phyloP scores from a whole-genome alignment of 2,329 filamentous ascomycete genomes.

The Emergomyces pasteurianus region DNA sequence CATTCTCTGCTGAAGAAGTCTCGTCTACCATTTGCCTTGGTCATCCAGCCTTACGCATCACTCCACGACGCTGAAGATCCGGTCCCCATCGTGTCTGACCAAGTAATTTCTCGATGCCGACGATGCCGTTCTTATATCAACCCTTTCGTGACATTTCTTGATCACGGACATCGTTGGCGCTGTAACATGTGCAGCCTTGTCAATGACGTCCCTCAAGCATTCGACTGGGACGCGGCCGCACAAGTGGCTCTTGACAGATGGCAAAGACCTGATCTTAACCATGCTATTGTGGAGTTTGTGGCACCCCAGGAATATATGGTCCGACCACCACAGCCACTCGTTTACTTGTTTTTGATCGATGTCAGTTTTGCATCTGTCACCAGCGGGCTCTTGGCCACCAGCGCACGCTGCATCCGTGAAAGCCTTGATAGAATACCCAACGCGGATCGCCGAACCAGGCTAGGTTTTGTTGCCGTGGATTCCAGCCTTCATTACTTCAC shows the following conservation, averaged over 20 bases:
- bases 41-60: constrained; percentile 90
- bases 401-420: constrained; percentile 84
- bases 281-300: constrained; percentile 94
- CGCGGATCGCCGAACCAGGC: constrained; percentile 77
- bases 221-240: constrained; percentile 90
- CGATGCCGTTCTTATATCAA: constrained; percentile 97
- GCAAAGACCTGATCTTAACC: constrained; percentile 85
- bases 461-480: constrained; percentile 93
- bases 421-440: constrained; percentile 97
- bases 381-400: constrained; percentile 81
- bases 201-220: constrained; percentile 97
- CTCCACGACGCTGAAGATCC: constrained; percentile 87
- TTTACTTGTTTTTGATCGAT: constrained; percentile 91
- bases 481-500: constrained; percentile 93
- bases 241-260: constrained; percentile 88
- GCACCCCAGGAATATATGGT: constrained; percentile 99
- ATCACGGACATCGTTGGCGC: constrained; percentile 94
- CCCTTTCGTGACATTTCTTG: constrained; percentile 89
- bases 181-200: constrained; percentile 99
- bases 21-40: constrained; percentile 83
- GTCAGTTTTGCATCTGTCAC: constrained; percentile 85
- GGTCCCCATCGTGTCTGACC: constrained; percentile 86
- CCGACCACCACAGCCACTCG: constrained; percentile 83
- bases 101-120: constrained; percentile 92
- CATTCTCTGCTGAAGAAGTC: constrained; percentile 93